phyloP scores from a whole-genome alignment of 2,329 filamentous ascomycete genomes.

The Moelleriella libera region DNA sequence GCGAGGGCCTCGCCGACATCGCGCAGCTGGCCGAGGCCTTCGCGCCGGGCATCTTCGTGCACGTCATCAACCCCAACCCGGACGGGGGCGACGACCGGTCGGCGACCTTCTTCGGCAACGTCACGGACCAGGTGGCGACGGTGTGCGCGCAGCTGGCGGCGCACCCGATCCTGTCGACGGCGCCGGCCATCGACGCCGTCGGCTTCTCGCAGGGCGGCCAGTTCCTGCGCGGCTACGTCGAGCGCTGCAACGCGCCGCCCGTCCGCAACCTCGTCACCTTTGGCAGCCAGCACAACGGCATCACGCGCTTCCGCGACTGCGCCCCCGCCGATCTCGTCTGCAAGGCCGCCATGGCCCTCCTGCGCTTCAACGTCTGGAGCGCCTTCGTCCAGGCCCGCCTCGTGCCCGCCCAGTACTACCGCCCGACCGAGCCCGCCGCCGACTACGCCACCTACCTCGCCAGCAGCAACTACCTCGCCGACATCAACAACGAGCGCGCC shows the following conservation, averaged over 20 bases:
- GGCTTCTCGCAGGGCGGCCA: slow-evolving; percentile 95
- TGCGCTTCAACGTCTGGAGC: slow-evolving; percentile 72
- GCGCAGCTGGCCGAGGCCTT: slow-evolving; percentile 72
- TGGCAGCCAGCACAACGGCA: slow-evolving; percentile 86
- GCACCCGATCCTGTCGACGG: slow-evolving; percentile 68
- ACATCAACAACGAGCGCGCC: slow-evolving; percentile 84
- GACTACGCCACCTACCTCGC: slow-evolving; percentile 59
- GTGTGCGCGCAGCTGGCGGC: slow-evolving; percentile 67
- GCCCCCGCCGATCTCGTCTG: slow-evolving; percentile 62
- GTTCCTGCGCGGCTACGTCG: slow-evolving; percentile 81
- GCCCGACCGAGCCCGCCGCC: slow-evolving; percentile 45
- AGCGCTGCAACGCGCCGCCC: slow-evolving; percentile 68
- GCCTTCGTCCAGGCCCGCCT: slow-evolving; percentile 62
- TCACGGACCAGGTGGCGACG: slow-evolving; percentile 60
- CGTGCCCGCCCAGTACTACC: slow-evolving; percentile 92
- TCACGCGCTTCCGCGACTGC: slow-evolving; percentile 69
- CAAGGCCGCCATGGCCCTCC: slow-evolving; percentile 60
- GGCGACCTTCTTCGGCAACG: slow-evolving; percentile 82
- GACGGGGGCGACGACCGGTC: slow-evolving; percentile 55
- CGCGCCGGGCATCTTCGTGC: slow-evolving; percentile 46
- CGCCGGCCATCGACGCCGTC: slow-evolving; percentile 74
- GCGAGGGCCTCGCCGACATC: slow-evolving; percentile 62
- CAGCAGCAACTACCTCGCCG: slow-evolving; percentile 76
- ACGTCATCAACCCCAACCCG: slow-evolving; percentile 3
- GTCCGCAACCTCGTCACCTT: slow-evolving; percentile 76